Percentiles rank a stretch among this genome's conserved stretches.
These are phyloP conservation scores for Alectoria sarmentosa DNA, from an alignment of 495 filamentous ascomycete genomes.

Conservation along the genomic window DNA sequence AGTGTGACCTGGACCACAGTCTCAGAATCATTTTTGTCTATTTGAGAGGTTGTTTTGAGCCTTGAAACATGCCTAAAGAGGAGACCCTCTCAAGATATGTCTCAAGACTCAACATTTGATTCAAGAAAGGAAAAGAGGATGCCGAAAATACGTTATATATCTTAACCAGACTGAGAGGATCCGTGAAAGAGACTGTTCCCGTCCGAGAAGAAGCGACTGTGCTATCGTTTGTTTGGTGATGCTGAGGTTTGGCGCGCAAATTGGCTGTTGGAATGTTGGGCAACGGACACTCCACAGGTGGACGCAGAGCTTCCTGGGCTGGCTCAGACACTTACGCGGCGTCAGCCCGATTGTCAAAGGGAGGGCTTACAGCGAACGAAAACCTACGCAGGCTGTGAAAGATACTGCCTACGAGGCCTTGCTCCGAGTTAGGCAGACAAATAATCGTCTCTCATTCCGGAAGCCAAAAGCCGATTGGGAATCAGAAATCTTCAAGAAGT, in stretches of 20 bases:
- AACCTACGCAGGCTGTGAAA: background rate
- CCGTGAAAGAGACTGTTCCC: background rate
- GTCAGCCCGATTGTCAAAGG: background rate
- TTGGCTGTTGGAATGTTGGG: background rate
- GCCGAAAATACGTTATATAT: background rate
- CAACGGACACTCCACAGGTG: background rate
- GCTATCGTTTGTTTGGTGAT: background rate
- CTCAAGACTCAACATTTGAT: no score
- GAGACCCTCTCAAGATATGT: no score
- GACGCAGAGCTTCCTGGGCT: background rate
- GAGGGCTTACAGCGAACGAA: background rate
- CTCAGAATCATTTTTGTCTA: no score
- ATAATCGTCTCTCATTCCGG: background rate
- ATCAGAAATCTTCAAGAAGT: background rate
- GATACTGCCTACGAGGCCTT: background rate
- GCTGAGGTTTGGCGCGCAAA: background rate
- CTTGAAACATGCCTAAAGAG: no score
- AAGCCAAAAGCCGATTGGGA: background rate
- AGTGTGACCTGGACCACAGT: background rate
- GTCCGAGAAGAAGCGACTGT: background rate
- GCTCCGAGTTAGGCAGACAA: background rate
- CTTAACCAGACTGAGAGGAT: background rate
- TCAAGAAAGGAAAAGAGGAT: no score
- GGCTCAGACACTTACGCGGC: background rate
- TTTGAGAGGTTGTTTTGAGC: no score